phyloP scores from a whole-genome alignment of 768 basidiomycete genomes.

The Coprinopsis sp. region DNA sequence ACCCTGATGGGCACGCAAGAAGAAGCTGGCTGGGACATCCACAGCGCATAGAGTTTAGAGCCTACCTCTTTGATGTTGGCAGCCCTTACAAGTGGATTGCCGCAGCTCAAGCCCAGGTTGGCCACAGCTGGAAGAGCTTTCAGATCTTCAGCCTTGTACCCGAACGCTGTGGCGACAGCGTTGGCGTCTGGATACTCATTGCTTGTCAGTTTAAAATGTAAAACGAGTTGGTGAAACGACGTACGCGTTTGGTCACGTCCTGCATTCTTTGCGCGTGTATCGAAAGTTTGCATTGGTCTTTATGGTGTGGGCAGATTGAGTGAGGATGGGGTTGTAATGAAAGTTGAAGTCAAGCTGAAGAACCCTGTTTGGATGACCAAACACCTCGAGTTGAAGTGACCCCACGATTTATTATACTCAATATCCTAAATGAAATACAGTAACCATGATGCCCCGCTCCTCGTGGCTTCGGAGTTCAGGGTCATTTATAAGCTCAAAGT shows the following conservation, averaged over 20 bases:
- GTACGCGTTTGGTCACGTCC: slow-evolving; percentile 18
- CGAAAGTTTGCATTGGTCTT: slow-evolving; percentile 29
- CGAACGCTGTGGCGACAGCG: slow-evolving; percentile 39
- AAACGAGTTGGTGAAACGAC: neutral
- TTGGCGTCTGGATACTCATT: slow-evolving; percentile 22
- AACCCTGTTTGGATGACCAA: too few relatives aligned
- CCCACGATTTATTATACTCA: too few relatives aligned
- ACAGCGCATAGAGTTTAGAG: neutral
- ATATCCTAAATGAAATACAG: too few relatives aligned
- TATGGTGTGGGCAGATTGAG: too few relatives aligned
- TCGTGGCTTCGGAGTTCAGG: too few relatives aligned
- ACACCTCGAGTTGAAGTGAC: too few relatives aligned
- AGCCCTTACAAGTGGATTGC: slow-evolving; percentile 44
- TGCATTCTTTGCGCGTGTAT: slow-evolving; percentile 24
- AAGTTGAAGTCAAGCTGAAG: too few relatives aligned
- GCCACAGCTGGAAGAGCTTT: slow-evolving; percentile 37
- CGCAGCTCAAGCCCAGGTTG: slow-evolving; percentile 50
- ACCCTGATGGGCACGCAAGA: slow-evolving; percentile 37
- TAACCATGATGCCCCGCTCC: too few relatives aligned
- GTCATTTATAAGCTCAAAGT: too few relatives aligned
- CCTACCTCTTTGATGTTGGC: slow-evolving; percentile 45
- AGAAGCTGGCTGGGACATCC: neutral
- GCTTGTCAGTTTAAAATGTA: neutral
- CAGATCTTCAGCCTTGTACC: slow-evolving; percentile 43
- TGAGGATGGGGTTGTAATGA: too few relatives aligned